phyloP scores from a whole-genome alignment of 495 filamentous ascomycete species.

The Penicillium goetzii region DNA sequence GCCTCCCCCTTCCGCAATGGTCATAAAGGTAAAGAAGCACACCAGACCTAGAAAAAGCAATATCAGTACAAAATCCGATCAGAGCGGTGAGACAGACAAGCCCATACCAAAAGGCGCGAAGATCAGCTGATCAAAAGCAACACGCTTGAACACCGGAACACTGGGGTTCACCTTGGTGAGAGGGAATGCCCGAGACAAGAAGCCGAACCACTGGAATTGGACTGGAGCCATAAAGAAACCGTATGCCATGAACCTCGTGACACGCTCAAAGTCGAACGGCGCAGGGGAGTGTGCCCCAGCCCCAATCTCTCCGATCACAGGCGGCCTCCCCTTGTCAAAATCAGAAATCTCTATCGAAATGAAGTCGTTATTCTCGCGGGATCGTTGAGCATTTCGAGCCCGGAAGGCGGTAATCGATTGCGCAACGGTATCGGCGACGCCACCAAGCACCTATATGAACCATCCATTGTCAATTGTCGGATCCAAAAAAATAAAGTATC shows the following conservation, averaged over 20 bases:
- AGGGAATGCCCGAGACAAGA: slow-evolving; percentile 82
- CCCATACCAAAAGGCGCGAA: slow-evolving; percentile 85
- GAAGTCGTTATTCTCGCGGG: slow-evolving; percentile 65
- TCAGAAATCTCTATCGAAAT: slow-evolving; percentile 89
- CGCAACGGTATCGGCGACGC: slow-evolving; percentile 92
- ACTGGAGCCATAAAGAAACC: slow-evolving; percentile 94
- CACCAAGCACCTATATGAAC: slow-evolving; percentile 69
- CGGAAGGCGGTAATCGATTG: slow-evolving; percentile 88
- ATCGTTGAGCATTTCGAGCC: slow-evolving; percentile 61
- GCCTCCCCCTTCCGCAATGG: slow-evolving; percentile 90
- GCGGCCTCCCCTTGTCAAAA: slow-evolving; percentile 80
- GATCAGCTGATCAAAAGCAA: slow-evolving; percentile 90
- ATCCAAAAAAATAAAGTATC: background rate
- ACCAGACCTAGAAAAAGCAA: slow-evolving; percentile 63
- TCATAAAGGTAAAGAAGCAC: slow-evolving; percentile 95
- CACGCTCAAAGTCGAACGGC: slow-evolving; percentile 92
- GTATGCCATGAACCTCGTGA: slow-evolving; percentile 94
- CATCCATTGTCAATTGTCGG: slow-evolving; percentile 20
- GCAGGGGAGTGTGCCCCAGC: slow-evolving; percentile 68
- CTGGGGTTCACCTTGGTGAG: slow-evolving; percentile 76
- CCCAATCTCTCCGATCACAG: slow-evolving; percentile 67
- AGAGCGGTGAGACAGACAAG: slow-evolving; percentile 1
- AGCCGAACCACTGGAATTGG: slow-evolving; percentile 96
- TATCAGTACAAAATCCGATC: slow-evolving; percentile 19
- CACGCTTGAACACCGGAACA: slow-evolving; percentile 81